These are phyloP conservation scores for Diplogelasinospora grovesii DNA, from an alignment of 495 filamentous ascomycete species.

Conservation along the genomic window DNA sequence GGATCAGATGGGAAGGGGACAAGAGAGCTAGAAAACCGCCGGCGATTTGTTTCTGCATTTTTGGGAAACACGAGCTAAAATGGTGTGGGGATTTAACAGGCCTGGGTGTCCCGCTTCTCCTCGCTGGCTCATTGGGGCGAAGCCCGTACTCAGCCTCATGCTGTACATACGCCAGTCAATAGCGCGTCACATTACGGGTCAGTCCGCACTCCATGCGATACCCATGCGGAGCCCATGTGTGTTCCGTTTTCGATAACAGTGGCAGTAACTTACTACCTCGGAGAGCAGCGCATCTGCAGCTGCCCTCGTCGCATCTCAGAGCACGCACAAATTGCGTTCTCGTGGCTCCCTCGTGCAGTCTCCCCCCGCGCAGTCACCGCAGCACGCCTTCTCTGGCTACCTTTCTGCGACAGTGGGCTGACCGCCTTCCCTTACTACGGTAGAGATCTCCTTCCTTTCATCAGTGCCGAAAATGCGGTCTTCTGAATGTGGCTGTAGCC, in stretches of 20 bases:
- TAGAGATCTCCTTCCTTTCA: neutral
- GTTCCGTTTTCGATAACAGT: neutral
- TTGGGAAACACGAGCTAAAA: too few relatives aligned
- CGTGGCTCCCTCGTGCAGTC: too few relatives aligned
- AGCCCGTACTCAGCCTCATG: conserved; percentile 22
- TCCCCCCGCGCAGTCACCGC: too few relatives aligned
- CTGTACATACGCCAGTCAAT: conserved; percentile 10
- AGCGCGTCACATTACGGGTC: conserved; percentile 19
- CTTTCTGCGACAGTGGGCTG: neutral
- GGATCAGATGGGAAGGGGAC: too few relatives aligned
- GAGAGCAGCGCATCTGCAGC: neutral
- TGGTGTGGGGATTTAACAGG: neutral
- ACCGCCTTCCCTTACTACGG: neutral
- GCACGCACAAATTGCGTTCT: too few relatives aligned
- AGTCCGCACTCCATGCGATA: conserved; percentile 15
- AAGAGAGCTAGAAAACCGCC: too few relatives aligned
- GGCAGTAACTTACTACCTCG: neutral
- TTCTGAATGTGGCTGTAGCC: neutral
- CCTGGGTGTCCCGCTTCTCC: neutral
- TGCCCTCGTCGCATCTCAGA: too few relatives aligned
- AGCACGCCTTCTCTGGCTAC: neutral
- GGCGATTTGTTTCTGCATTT: too few relatives aligned
- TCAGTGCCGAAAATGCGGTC: neutral
- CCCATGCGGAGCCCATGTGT: neutral
- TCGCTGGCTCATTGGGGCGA: conserved; percentile 10